Percentiles rank a stretch among this genome's conserved stretches.
Conservation (phyloP, 1,139 yeast species). For the Taphrina communis region DNA sequence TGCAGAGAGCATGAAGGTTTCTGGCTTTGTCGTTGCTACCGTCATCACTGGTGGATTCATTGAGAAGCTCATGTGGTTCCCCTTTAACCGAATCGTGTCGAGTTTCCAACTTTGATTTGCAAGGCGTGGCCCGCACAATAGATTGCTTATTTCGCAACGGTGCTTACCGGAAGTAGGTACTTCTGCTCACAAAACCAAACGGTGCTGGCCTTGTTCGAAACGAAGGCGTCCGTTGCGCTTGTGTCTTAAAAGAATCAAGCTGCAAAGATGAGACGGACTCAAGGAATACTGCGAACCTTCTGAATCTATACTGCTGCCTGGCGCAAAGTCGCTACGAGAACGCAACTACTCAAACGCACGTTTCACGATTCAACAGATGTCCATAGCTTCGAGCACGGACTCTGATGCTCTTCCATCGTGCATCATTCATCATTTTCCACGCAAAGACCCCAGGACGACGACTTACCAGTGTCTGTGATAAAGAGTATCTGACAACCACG, state of each 20-base stretch:
- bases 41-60: conserved; percentile 13
- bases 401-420: neutral
- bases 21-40: conserved; percentile 33
- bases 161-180: neutral
- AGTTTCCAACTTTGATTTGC: conserved; percentile 12
- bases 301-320: conserved; percentile 4
- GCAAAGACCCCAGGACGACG: too few relatives aligned
- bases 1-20: conserved; percentile 32
- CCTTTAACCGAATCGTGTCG: conserved; percentile 6
- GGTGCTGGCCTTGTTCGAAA: too few relatives aligned
- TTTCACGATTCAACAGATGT: conserved; percentile 10
- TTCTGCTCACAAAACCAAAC: too few relatives aligned
- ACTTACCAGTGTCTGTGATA: too few relatives aligned
- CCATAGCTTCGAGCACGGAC: conserved; percentile 19
- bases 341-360: conserved; percentile 22
- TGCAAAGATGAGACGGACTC: neutral
- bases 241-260: neutral
- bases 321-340: neutral
- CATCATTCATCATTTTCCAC: neutral
- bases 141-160: conserved; percentile 10
- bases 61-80: conserved; percentile 17
- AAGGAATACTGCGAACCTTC: neutral
- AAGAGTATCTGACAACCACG: too few relatives aligned
- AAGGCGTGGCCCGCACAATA: conserved; percentile 17
- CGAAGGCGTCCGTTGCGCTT: neutral